Percentiles rank a stretch among this genome's conserved stretches.
Conservation (phyloP, 495 filamentous ascomycete genomes). For the Daldinia grandis region DNA sequence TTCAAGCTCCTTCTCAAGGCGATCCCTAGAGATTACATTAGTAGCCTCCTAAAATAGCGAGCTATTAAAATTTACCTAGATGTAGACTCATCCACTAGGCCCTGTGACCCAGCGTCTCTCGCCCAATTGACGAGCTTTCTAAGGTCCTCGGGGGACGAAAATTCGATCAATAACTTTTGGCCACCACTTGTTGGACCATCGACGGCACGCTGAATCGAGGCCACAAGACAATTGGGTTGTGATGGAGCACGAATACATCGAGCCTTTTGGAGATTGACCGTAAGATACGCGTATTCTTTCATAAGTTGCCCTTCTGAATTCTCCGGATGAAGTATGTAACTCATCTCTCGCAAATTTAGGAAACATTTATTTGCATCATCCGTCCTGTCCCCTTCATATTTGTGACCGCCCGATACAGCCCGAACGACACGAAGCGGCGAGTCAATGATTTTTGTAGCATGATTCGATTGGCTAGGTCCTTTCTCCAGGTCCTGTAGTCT, state of each 20-base stretch:
- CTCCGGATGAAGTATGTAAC: conserved; percentile 28
- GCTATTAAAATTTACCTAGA: conserved; percentile 20
- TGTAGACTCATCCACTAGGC: neutral
- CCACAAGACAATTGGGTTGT: conserved; percentile 16
- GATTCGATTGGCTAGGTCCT: neutral
- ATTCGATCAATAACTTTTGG: conserved; percentile 35
- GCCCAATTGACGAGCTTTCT: conserved; percentile 34
- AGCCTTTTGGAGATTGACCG: conserved; percentile 25
- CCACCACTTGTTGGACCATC: conserved; percentile 15
- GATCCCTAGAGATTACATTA: conserved; percentile 29
- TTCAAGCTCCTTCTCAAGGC: conserved; percentile 26
- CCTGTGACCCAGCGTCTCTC: neutral
- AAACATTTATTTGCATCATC: conserved; percentile 23
- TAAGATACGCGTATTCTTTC: conserved; percentile 28
- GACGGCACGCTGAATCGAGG: neutral
- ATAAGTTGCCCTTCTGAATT: conserved; percentile 15
- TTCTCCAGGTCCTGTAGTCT: neutral
- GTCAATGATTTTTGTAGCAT: conserved; percentile 19
- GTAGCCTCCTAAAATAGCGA: neutral
- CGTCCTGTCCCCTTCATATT: conserved; percentile 21
- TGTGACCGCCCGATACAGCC: conserved; percentile 34
- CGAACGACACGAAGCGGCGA: conserved; percentile 29
- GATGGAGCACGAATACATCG: neutral
- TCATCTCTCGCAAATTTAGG: conserved; percentile 25
- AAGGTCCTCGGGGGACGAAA: conserved; percentile 20